These are phyloP conservation scores for Ensete glaucum DNA, from an alignment of 176 grass and related monocot species.

Conservation along the genomic window DNA sequence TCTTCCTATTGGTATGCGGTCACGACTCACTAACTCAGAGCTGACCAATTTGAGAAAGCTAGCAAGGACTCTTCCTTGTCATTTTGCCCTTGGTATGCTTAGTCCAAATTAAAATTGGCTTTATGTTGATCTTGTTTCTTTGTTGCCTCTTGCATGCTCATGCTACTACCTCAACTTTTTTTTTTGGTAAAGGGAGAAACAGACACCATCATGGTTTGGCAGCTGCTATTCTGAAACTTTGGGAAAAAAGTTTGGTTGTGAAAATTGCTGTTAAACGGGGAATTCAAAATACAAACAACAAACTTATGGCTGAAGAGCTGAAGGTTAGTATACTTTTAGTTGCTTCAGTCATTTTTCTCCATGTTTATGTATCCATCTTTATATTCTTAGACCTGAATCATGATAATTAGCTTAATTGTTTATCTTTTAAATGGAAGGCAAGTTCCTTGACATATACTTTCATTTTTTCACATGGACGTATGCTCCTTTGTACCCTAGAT, in stretches of 20 bases:
- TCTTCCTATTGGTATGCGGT: conserved; percentile 64
- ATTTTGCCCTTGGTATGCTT: conserved; percentile 77
- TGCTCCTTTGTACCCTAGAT: not conserved
- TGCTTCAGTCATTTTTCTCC: conserved; percentile 4
- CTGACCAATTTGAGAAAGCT: conserved; percentile 65
- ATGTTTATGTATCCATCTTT: conserved; percentile 13
- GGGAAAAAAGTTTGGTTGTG: conserved; percentile 88
- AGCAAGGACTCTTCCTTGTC: conserved; percentile 71
- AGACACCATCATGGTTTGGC: conserved; percentile 92
- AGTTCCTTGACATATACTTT: not conserved
- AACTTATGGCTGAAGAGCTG: conserved; percentile 96
- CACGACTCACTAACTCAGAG: conserved; percentile 52
- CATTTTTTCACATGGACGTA: not conserved
- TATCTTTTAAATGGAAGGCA: not conserved
- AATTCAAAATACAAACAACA: conserved; percentile 81
- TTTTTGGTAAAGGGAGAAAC: conserved; percentile 47
- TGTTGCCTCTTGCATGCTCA: not conserved
- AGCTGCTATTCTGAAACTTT: conserved; percentile 68
- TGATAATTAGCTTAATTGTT: not conserved
- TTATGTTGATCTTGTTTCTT: conserved; percentile 4
- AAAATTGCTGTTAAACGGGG: conserved; percentile 91
- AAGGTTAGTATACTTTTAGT: conserved; percentile 45
- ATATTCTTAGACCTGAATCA: not conserved
- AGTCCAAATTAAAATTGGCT: conserved; percentile 1
- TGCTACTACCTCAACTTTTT: conserved; percentile 14